A percentile compares a stretch with the other conserved stretches of the same genome.
Conservation (phyloP, 73 alveolate species). For the Blepharisma stoltei region DNA sequence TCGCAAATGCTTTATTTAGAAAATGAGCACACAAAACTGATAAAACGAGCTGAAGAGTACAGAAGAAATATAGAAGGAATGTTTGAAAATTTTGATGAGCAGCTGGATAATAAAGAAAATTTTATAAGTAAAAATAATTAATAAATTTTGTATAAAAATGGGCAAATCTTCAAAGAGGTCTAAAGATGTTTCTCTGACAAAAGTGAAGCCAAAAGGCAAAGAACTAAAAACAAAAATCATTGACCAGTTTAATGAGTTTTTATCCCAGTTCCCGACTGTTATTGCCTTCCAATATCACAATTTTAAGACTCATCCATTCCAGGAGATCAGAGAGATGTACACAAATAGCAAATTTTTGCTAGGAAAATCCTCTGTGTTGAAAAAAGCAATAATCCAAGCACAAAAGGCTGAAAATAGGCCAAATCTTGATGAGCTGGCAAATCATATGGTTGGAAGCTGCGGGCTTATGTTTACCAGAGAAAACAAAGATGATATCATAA, state of each 20-base stretch:
- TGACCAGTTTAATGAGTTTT: conserved; percentile 62
- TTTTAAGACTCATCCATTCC: conserved; percentile 76
- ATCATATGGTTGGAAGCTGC: not conserved
- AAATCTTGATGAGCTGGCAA: not conserved
- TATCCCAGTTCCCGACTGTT: conserved; percentile 61
- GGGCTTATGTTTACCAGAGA: conserved; percentile 26
- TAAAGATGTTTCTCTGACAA: conserved; percentile 73
- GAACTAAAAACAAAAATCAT: conserved; percentile 70
- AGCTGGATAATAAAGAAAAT: too few relatives aligned
- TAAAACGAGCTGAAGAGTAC: too few relatives aligned
- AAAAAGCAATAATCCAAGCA: conserved; percentile 62
- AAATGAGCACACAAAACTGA: too few relatives aligned
- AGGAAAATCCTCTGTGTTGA: conserved; percentile 84
- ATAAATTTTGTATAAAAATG: conserved; percentile 41
- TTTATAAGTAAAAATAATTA: too few relatives aligned
- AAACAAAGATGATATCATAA: not conserved
- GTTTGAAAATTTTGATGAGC: too few relatives aligned
- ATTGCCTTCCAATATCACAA: conserved; percentile 67
- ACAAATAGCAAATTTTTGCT: conserved; percentile 62
- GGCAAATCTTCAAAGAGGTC: conserved; percentile 74
- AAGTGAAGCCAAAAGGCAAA: conserved; percentile 82
- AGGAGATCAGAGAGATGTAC: conserved; percentile 45
- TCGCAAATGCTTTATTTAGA: too few relatives aligned
- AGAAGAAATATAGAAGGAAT: too few relatives aligned
- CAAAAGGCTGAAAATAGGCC: not conserved